These are phyloP conservation scores for Cryptosporidium ubiquitum DNA, from an alignment of 169 alveolate genomes.

Conservation along the genomic window DNA sequence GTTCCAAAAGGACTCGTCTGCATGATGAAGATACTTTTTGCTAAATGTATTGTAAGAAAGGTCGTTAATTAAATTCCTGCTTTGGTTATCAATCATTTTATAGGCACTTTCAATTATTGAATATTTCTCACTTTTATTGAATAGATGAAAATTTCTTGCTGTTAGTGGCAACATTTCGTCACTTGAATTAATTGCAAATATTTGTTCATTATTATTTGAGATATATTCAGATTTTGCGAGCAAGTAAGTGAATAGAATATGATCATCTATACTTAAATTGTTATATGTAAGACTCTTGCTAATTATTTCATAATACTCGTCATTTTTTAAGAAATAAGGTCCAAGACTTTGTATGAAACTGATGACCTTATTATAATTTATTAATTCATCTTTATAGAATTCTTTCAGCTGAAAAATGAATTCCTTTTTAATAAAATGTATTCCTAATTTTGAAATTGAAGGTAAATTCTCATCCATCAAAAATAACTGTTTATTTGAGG, in stretches of 20 bases:
- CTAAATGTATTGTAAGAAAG: conserved; percentile 3
- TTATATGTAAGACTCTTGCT: not conserved
- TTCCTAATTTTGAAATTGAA: conserved; percentile 8
- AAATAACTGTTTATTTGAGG: conserved; percentile 26
- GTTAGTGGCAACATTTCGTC: conserved; percentile 10
- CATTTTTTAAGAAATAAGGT: not conserved
- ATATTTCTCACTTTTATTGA: not conserved
- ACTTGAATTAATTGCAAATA: conserved; percentile 21
- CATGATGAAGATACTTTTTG: conserved; percentile 7
- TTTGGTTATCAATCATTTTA: not conserved
- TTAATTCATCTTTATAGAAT: not conserved
- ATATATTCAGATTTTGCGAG: not conserved
- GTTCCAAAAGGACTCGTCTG: conserved; percentile 29
- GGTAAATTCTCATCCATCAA: not conserved
- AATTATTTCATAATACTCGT: conserved; percentile 23
- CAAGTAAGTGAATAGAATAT: conserved; percentile 2
- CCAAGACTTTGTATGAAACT: conserved; percentile 25
- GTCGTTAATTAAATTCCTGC: not conserved
- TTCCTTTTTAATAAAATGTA: conserved; percentile 25
- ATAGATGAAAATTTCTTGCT: conserved; percentile 18
- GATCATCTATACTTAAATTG: conserved; percentile 6
- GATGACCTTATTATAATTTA: conserved; percentile 8
- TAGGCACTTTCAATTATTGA: not conserved
- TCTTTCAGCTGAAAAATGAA: conserved; percentile 7
- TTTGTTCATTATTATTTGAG: not conserved